phyloP scores from a whole-genome alignment of 176 grass and related monocot species.

The Dendrocalamus sinicus region DNA sequence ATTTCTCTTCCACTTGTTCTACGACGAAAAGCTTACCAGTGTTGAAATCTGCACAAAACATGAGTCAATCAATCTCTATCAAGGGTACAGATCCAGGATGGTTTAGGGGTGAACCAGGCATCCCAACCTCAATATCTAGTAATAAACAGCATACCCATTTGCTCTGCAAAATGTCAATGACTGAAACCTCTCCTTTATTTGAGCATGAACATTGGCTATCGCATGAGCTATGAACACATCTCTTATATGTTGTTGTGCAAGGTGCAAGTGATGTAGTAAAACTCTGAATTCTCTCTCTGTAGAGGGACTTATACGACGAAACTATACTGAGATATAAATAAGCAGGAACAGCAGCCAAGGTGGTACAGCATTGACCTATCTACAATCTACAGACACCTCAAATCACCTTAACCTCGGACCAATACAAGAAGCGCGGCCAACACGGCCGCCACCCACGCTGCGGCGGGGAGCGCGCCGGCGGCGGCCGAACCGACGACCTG shows the following conservation, averaged over 20 bases:
- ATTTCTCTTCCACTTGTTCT: too few species aligned
- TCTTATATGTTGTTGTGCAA: too few species aligned
- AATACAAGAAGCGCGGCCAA: slow-evolving; percentile 17
- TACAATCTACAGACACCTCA: neutral
- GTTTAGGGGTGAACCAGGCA: too few species aligned
- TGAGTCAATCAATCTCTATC: neutral
- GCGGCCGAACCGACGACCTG: slow-evolving; percentile 28
- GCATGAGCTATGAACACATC: too few species aligned
- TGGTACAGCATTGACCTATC: neutral
- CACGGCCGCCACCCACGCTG: neutral
- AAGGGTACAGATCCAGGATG: neutral
- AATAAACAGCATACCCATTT: too few species aligned
- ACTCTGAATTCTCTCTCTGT: too few species aligned
- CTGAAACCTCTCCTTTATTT: too few species aligned
- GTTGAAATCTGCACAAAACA: neutral
- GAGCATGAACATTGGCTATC: too few species aligned
- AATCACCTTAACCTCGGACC: neutral
- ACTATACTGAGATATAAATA: neutral
- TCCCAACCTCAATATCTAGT: too few species aligned
- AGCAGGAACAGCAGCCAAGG: neutral
- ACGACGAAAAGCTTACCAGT: too few species aligned
- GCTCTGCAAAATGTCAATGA: too few species aligned
- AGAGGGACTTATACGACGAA: neutral
- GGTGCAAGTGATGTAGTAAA: too few species aligned
- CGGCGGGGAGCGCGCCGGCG: neutral